A percentile compares a stretch with the other conserved stretches of the same genome.
Evolutionary conservation across 2,329 filamentous ascomycete species (phyloP).

Genomic region (Calonectria pauciramosa): DNA sequence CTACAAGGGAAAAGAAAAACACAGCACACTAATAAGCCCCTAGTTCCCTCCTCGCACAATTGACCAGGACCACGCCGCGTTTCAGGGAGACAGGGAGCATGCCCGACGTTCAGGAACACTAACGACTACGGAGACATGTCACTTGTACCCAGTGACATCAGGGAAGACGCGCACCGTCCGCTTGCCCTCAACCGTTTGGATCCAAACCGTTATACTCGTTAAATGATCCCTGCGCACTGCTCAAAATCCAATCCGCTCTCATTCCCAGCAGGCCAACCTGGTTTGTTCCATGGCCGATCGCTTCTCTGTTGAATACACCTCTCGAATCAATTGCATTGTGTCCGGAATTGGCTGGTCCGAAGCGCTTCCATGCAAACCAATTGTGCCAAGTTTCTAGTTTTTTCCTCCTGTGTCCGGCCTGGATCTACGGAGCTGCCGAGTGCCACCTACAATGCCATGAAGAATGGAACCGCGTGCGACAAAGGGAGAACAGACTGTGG

Average conservation of each 20-base stretch:
- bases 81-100: constrained; percentile 25
- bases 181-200: constrained; percentile 5
- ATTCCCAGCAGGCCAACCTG: neutral
- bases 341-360: neutral
- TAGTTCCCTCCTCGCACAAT: constrained; percentile 6
- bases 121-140: neutral
- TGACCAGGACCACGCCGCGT: constrained; percentile 24
- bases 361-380: neutral
- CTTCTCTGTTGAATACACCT: neutral
- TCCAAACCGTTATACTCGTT: constrained; percentile 3
- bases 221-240: neutral
- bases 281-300: neutral
- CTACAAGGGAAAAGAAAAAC: neutral
- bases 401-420: neutral
- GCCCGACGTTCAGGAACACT: constrained; percentile 14
- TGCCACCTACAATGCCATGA: neutral
- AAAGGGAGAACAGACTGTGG: neutral
- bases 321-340: neutral
- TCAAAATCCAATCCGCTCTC: neutral
- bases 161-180: neutral
- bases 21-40: neutral
- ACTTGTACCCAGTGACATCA: constrained; percentile 2
- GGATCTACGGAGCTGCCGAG: neutral
- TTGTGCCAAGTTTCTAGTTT: neutral
- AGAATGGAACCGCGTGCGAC: neutral